phyloP scores from a whole-genome alignment of 169 alveolate genomes.

The Ichthyophthirius multifiliis region DNA sequence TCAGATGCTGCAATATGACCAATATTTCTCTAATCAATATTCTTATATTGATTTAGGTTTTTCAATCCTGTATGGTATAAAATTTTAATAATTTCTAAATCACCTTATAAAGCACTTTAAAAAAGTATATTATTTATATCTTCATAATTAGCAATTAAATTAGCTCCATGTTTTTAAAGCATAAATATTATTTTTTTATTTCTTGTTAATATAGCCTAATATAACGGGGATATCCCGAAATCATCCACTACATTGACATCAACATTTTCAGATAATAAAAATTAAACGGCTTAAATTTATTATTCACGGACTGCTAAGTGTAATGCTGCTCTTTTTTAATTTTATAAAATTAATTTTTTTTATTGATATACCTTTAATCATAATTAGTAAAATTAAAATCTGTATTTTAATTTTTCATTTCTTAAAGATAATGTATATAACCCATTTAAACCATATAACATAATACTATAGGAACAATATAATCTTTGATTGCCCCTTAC shows the following conservation, averaged over 20 bases:
- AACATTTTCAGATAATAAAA: too few species aligned
- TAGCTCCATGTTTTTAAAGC: too few species aligned
- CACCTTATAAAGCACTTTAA: conserved; percentile 6
- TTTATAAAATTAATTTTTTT: too few species aligned
- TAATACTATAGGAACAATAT: conserved; percentile 5
- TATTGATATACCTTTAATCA: background rate
- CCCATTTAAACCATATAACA: conserved; percentile 14
- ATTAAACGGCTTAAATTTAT: too few species aligned
- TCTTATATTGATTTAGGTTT: conserved; percentile 19
- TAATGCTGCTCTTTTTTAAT: too few species aligned
- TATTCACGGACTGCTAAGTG: too few species aligned
- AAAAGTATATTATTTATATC: too few species aligned
- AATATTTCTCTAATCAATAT: conserved; percentile 29
- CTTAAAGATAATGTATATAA: conserved; percentile 10
- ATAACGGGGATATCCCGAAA: too few species aligned
- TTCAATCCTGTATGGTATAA: conserved; percentile 30
- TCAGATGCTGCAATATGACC: conserved; percentile 29
- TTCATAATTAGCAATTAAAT: too few species aligned
- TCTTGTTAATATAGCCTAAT: too few species aligned
- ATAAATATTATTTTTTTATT: too few species aligned
- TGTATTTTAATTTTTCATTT: conserved; percentile 25
- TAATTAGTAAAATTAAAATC: background rate
- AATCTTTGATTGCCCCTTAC: conserved; percentile 16
- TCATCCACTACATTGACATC: too few species aligned
- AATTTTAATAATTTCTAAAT: conserved; percentile 1